Percentiles rank a stretch among this genome's conserved stretches.
These are phyloP conservation scores for Exophiala xenobiotica DNA, from an alignment of 2,329 filamentous ascomycete genomes.

Conservation along the genomic window DNA sequence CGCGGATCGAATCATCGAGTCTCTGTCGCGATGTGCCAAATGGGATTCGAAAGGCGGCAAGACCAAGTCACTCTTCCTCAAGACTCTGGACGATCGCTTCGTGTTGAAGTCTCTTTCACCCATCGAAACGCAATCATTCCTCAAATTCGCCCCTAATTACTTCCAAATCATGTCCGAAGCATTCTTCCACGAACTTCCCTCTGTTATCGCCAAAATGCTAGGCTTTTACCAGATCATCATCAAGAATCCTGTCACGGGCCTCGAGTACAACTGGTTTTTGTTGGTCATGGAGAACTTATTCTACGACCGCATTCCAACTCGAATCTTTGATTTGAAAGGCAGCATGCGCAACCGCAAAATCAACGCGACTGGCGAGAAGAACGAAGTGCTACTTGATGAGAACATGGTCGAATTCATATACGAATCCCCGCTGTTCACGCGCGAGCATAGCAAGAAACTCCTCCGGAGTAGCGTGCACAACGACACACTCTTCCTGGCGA, in stretches of 20 bases:
- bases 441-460: slow-evolving; percentile 94
- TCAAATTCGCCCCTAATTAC: slow-evolving; percentile 93
- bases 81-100: slow-evolving; percentile 91
- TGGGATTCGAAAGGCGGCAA: slow-evolving; percentile 99
- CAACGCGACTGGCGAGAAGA: slow-evolving; percentile 88
- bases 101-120: slow-evolving; percentile 88
- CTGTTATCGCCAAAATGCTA: slow-evolving; percentile 98
- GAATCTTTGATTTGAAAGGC: slow-evolving; percentile 93
- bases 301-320: slow-evolving; percentile 85
- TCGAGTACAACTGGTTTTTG: slow-evolving; percentile 91
- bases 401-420: slow-evolving; percentile 99
- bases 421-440: slow-evolving; percentile 89
- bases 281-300: slow-evolving; percentile 97
- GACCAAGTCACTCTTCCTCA: slow-evolving; percentile 94
- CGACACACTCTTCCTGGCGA: slow-evolving; percentile 89
- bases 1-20: slow-evolving; percentile 90
- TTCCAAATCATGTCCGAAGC: slow-evolving; percentile 97
- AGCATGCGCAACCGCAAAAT: slow-evolving; percentile 99
- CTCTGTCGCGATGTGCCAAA: slow-evolving; percentile 88
- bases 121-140: slow-evolving; percentile 88
- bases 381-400: slow-evolving; percentile 94
- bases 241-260: slow-evolving; percentile 87
- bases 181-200: slow-evolving; percentile 90
- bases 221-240: slow-evolving; percentile 97
- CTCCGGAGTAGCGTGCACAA: slow-evolving; percentile 93